Conservation (phyloP, 495 filamentous ascomycete genomes). For the Aspergillus bertholletiae region DNA sequence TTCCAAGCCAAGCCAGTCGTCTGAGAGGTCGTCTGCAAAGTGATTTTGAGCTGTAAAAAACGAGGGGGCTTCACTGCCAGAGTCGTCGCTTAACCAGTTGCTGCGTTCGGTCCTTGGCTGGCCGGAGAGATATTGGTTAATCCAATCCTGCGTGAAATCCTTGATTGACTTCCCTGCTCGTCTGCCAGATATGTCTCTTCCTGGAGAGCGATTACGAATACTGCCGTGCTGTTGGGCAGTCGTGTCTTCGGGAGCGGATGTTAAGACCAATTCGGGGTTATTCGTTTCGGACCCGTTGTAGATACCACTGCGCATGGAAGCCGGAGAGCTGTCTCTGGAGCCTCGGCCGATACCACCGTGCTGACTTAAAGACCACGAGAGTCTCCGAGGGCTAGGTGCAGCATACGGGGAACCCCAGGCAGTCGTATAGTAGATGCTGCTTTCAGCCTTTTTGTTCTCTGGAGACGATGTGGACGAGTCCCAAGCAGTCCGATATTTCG, state of each 20-base stretch:
- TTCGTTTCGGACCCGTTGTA: constrained; percentile 46
- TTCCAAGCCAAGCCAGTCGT: constrained; percentile 46
- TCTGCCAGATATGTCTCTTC: constrained; percentile 21
- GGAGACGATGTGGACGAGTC: constrained; percentile 43
- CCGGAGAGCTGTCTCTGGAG: constrained; percentile 37
- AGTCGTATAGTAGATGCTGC: constrained; percentile 58
- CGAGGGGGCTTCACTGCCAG: constrained; percentile 49
- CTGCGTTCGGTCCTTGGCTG: constrained; percentile 58
- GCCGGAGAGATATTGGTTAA: constrained; percentile 66
- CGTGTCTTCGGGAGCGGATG: constrained; percentile 26
- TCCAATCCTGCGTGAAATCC: constrained; percentile 75
- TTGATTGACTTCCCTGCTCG: constrained; percentile 44
- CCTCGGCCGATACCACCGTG: constrained; percentile 31
- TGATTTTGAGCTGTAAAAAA: constrained; percentile 43
- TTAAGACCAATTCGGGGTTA: constrained; percentile 50
- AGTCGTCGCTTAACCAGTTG: constrained; percentile 75
- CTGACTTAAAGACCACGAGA: constrained; percentile 44
- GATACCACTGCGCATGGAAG: constrained; percentile 21
- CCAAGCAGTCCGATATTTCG: constrained; percentile 26
- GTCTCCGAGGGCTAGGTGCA: constrained; percentile 46
- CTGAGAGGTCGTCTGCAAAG: constrained; percentile 40
- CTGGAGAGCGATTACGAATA: constrained; percentile 18
- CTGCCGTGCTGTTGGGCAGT: constrained; percentile 15
- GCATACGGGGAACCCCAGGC: constrained; percentile 76
- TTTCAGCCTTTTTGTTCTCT: constrained; percentile 39